Percentiles rank a stretch among this genome's conserved stretches.
Conservation (phyloP, 495 filamentous ascomycete genomes). For the Trichoderma asperelloides region DNA sequence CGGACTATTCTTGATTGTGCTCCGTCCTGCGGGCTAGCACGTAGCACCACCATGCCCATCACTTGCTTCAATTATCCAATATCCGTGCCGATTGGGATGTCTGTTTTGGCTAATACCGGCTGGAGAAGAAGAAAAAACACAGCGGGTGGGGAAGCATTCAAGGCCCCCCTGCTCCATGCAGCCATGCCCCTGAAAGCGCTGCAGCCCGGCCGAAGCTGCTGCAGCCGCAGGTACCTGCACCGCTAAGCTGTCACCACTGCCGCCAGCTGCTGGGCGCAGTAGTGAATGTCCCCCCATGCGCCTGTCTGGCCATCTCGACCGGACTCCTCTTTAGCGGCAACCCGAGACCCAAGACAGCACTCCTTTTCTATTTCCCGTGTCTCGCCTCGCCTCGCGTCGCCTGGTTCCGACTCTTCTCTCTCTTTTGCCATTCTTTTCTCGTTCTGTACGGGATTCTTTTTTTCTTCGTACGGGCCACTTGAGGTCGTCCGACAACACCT, state of each 20-base stretch:
- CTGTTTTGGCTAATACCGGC: conserved; percentile 4
- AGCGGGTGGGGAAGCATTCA: not conserved
- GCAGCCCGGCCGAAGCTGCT: not conserved
- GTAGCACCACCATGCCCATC: conserved; percentile 1
- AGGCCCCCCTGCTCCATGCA: not conserved
- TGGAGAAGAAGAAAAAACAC: not conserved
- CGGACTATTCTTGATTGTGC: not conserved
- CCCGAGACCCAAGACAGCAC: not conserved
- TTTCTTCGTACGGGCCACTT: conserved; percentile 7
- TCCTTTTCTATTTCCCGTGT: conserved; percentile 5
- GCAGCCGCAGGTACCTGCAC: conserved; percentile 4
- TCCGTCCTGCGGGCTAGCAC: not conserved
- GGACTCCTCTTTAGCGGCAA: not conserved
- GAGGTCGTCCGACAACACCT: not conserved
- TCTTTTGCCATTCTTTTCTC: not conserved
- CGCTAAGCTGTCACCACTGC: not conserved
- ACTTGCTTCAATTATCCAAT: not conserved
- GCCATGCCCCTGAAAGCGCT: not conserved
- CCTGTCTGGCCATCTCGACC: not conserved
- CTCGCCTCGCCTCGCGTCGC: conserved; percentile 4
- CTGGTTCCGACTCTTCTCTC: conserved; percentile 1
- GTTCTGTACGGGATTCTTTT: conserved; percentile 4
- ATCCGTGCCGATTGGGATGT: not conserved
- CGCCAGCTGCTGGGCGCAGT: not conserved
- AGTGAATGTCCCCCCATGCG: not conserved